Evolutionary conservation across 495 filamentous ascomycete species (phyloP).

Genomic region (Amphirosellinia nigrospora): DNA sequence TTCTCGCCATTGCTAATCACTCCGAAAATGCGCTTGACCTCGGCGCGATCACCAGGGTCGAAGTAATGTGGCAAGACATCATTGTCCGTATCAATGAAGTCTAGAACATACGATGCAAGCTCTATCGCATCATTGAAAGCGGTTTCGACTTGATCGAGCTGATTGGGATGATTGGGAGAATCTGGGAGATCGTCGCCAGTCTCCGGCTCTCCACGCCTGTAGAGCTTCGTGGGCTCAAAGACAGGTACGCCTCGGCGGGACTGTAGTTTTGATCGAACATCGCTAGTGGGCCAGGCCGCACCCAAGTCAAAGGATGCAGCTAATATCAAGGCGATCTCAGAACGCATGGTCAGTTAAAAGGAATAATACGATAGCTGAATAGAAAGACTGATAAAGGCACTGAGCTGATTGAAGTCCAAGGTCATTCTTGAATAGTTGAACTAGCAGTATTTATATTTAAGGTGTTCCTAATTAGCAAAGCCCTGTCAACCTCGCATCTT

Average conservation of each 20-base stretch:
- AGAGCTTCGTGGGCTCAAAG: not conserved
- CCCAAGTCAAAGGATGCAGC: not conserved
- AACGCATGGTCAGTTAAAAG: not conserved
- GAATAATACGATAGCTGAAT: not conserved
- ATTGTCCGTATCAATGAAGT: not conserved
- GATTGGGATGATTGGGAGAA: not conserved
- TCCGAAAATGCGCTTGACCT: not conserved
- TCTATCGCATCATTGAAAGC: not conserved
- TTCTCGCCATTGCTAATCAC: not conserved
- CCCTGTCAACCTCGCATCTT: not conserved
- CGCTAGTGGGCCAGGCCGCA: not conserved
- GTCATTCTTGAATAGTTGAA: not conserved
- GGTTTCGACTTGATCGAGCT: not conserved
- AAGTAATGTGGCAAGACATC: not conserved
- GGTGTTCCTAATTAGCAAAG: not conserved
- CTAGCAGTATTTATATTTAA: not conserved
- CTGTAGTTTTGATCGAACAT: not conserved
- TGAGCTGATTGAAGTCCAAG: not conserved
- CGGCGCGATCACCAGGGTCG: not conserved
- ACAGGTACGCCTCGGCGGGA: not conserved
- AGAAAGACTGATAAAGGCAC: not conserved
- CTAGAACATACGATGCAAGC: not conserved
- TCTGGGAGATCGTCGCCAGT: not conserved
- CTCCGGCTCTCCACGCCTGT: not conserved
- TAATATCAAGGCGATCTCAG: not conserved